Base-by-base conservation (phyloP, 2,329 filamentous ascomycete genomes). In the Colletotrichum sidae region DNA sequence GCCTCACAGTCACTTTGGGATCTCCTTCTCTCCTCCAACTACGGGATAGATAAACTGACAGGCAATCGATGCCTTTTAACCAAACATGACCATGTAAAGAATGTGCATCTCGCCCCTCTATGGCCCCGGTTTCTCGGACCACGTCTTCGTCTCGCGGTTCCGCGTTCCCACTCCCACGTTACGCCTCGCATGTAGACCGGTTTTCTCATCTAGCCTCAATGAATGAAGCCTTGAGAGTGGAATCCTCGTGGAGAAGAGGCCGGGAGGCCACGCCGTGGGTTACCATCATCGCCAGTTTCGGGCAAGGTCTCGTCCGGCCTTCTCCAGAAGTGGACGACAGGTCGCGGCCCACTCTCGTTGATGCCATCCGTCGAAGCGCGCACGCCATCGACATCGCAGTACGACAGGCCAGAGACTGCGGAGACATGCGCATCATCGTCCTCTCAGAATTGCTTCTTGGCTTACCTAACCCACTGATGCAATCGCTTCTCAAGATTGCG, bases 311-410 rank as follows among this genome's bases (percentile, higher is more conserved):
- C 13, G 8, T 15, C 33, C 42, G 25, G 38, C 9, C 6, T n/a
- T 15, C 33, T 59, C 41, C 55, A 54, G 15, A 44, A 60, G 11
- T 13, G n/a, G 38, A 25, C 38, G 37, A 39, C 25, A 37, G 46
- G 15, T 37, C 42, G 33, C 17, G 60, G 35, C 60, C 60, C 60
- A 64, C 60, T 62, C 42, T 38, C 39, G 35, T 65, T 67, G 65
- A 67, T 67, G 65, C 60, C 65, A 67, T 67, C 65, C 8, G 25
- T 39, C 38, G 51, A 55, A 60, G 51, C 52, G 39, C 60, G 63
- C 55, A 60, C 65, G 65, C 60, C 53, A 67, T 67, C 55, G 60
- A 42, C 44, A 25, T 25, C 25, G 25, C 25, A 25, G 25, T 25
- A 25, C 25, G 25, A 25, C 25, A 25, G 25, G 25, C 25, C 4